A percentile compares a stretch with the other conserved stretches of the same genome.
Evolutionary conservation across 2,329 filamentous ascomycete genomes (phyloP).

Genomic region (Colletotrichum aenigma): DNA sequence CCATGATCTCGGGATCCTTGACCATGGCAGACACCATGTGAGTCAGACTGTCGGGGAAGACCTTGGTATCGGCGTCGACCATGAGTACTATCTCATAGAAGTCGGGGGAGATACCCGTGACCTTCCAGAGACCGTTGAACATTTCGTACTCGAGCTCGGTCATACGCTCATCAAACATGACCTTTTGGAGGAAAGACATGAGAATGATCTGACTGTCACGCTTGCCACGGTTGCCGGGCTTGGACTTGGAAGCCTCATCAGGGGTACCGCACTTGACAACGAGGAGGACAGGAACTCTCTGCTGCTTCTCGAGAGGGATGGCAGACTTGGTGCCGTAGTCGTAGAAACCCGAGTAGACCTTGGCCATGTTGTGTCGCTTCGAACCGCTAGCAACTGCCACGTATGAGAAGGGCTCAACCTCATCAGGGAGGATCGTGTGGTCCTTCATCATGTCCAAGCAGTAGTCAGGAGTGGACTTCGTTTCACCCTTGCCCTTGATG

Average conservation of each 20-base stretch:
- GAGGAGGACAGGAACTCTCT: constrained; percentile 96
- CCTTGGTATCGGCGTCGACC: constrained; percentile 99
- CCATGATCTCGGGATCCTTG: constrained; percentile 99
- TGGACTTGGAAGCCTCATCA: constrained; percentile 78
- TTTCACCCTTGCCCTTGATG: constrained; percentile 94
- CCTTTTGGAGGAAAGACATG: constrained; percentile 99
- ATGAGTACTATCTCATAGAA: constrained; percentile 98
- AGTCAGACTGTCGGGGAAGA: constrained; percentile 96
- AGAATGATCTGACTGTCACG: constrained; percentile 98
- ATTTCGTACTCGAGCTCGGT: constrained; percentile 99
- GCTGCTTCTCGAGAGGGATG: constrained; percentile 86
- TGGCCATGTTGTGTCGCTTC: constrained; percentile 99
- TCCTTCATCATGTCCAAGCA: constrained; percentile 95
- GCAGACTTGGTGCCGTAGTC: constrained; percentile 85
- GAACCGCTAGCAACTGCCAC: constrained; percentile 94
- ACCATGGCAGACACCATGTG: constrained; percentile 99
- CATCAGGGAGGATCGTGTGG: constrained; percentile 76
- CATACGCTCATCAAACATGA: constrained; percentile 99
- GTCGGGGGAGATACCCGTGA: constrained; percentile 96
- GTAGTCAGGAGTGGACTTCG: constrained; percentile 86
- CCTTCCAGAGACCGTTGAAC: constrained; percentile 99
- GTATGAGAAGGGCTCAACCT: constrained; percentile 91
- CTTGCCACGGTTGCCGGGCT: constrained; percentile 97
- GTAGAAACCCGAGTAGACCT: constrained; percentile 97
- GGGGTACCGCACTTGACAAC: constrained; percentile 96